These are phyloP conservation scores for Pseudocercospora fuligena DNA, from an alignment of 2,329 filamentous ascomycete genomes.

Conservation along the genomic window DNA sequence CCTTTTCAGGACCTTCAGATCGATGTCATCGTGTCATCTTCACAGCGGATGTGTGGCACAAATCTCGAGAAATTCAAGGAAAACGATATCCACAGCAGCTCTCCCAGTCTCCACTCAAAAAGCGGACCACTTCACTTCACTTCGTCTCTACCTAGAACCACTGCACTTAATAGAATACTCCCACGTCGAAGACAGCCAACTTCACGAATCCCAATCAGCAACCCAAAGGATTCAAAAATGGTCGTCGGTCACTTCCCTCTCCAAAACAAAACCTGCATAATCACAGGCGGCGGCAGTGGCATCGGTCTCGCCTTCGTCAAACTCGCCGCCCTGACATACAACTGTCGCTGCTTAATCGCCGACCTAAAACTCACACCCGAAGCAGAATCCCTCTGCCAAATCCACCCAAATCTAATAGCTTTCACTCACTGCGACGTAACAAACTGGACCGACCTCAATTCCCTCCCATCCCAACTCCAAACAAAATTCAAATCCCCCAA, in stretches of 20 bases:
- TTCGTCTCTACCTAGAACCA: not conserved
- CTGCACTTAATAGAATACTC: not conserved
- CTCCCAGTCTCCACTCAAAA: not conserved
- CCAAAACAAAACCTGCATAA: constrained; percentile 31
- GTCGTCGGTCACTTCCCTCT: constrained; percentile 34
- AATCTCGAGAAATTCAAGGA: not conserved
- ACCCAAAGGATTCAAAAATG: constrained; percentile 16
- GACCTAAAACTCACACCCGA: constrained; percentile 42
- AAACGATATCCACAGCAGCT: not conserved
- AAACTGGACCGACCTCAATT: constrained; percentile 39
- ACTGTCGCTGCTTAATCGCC: constrained; percentile 40
- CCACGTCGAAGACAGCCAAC: not conserved
- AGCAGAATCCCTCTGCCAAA: constrained; percentile 36
- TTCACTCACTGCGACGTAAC: constrained; percentile 43
- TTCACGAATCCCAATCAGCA: not conserved
- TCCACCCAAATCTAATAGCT: constrained; percentile 22
- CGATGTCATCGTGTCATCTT: not conserved
- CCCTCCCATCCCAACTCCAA: constrained; percentile 33
- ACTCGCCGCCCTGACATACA: constrained; percentile 29
- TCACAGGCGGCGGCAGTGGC: constrained; percentile 36
- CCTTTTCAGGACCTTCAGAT: not conserved
- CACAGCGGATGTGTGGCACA: not conserved
- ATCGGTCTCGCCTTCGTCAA: constrained; percentile 35
- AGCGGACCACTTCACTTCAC: not conserved
- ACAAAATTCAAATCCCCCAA: constrained; percentile 33